Conservation (phyloP, 2,329 filamentous ascomycete genomes). For the Colletotrichum acutatum region DNA sequence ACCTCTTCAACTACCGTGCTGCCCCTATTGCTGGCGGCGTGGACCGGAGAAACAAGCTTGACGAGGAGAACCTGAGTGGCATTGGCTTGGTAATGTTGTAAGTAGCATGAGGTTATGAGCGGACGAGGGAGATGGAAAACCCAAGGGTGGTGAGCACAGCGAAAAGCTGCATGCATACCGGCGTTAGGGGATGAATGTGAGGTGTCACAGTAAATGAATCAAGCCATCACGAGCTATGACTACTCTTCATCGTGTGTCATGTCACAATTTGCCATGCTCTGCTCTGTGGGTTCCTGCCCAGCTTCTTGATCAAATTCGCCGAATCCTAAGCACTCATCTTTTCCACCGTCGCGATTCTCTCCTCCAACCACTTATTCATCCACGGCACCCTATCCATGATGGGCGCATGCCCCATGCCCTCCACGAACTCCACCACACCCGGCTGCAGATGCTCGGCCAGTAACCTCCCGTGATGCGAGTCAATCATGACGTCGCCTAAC, state of each 20-base stretch:
- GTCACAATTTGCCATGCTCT: neutral
- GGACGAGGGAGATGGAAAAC: neutral
- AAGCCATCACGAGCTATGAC: slow-evolving; percentile 9
- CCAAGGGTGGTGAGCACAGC: neutral
- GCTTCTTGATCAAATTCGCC: neutral
- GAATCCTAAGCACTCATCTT: slow-evolving; percentile 46
- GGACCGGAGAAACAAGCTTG: slow-evolving; percentile 80
- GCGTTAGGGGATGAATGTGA: slow-evolving; percentile 14
- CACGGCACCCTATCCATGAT: slow-evolving; percentile 77
- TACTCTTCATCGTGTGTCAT: neutral
- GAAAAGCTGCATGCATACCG: slow-evolving; percentile 14
- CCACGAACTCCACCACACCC: slow-evolving; percentile 69
- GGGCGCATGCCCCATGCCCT: slow-evolving; percentile 80
- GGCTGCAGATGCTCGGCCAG: slow-evolving; percentile 74
- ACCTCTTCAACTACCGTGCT: slow-evolving; percentile 96
- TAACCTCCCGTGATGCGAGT: slow-evolving; percentile 74
- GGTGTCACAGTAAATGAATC: slow-evolving; percentile 31
- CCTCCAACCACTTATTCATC: slow-evolving; percentile 73
- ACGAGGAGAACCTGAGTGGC: slow-evolving; percentile 82
- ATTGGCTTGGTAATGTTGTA: slow-evolving; percentile 86
- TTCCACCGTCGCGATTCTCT: slow-evolving; percentile 63
- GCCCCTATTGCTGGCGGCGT: slow-evolving; percentile 88
- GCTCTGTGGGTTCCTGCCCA: neutral
- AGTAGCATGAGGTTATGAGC: slow-evolving; percentile 28
- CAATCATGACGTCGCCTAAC: slow-evolving; percentile 81